Base-by-base conservation (phyloP, 2,329 filamentous ascomycete species). In the Intubia oerlemansii region DNA sequence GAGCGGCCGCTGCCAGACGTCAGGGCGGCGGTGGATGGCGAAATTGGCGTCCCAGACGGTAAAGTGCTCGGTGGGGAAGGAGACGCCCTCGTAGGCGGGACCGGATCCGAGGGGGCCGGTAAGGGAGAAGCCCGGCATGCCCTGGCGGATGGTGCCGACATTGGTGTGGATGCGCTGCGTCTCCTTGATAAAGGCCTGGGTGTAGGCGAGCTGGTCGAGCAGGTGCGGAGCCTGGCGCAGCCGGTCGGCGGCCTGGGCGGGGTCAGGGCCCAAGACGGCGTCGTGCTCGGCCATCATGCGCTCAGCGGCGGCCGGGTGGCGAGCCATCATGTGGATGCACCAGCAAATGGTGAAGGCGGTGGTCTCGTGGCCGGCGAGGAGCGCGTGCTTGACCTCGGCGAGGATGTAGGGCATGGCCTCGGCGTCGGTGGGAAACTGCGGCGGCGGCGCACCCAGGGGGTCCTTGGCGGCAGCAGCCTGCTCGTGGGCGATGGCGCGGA, bases 131-230 rank as follows among this genome's bases (percentile, higher is more conserved):
- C 52, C 50, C 12, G 36, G 35, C 18, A 33, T 40, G 13, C 51
- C 53, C 10, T 34, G 35, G 17, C 61, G 52, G 21, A 56, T 50
- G 4, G 53, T 52, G 28, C 48, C 53, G 0, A 57, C 61, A 1
- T 62, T 53, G 1, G 62, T 62, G 36, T 58, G 63, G 19, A 68
- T 41, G 8, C 64, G 53, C 12, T 68, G 45, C 1, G 54, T 48
- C 43, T 71, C 66, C 37, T 65, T 62, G 35, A 66, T 54, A 13
- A 65, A 54, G 24, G 62, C 62, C 8, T 46, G 48, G 4, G 61
- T 64, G 40, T 64, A 68, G 1, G 52, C 49, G 11, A 69, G 50
- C 17, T 53, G 49, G 41, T 59, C 62, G 30, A 69, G 49, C 10
- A 58, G 47, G 18, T 32, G 52, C 42, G 5, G 59, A 51, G 17